Evolutionary conservation across 1,284 basidiomycete species (phyloP), one percentile per base, ranked within the genome.

Genomic region (Dichomitus squalens): DNA sequence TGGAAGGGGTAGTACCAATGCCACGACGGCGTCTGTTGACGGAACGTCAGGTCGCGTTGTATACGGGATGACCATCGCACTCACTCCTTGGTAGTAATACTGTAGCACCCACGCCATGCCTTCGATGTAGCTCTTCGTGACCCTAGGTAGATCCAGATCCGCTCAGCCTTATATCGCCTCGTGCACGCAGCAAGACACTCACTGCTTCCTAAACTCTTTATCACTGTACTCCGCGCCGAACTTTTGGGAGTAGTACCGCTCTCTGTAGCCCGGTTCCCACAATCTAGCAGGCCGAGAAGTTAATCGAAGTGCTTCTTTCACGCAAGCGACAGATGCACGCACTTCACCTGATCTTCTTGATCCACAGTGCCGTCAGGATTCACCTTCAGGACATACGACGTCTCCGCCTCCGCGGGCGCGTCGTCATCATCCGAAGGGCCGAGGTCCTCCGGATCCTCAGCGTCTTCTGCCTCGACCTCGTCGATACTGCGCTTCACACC

Each of bases 1-100:
- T 99, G 96, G 71, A 93, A 97, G 0, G 97, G 97, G 72, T 98
- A 99, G 75, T 91, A 99, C 97, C 97, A 99, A 68, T 95, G 88
- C 97, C 97, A 99, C 1, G 95, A 96, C 4, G 96, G 95, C n/a
- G 91, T 87, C 92, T 93, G 58, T 16, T 56, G 52, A 31, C 56
- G 43, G 31, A 59, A 25, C 35, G 33, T 64, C 43, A 68, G 55
- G 36, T 40, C 9, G 34, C 14, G 51, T 31, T 29, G 40, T 23
- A 47, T 47, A 16, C 49, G 34, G 27, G 14, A 44, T 8, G 7
- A 31, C 35, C 27, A 23, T 48, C 12, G 49, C 47, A 79, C 87
- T 57, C 69, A 93, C 94, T 64, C 97, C 97, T 83, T 98, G 96
- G 74, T 98, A 99, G 72, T 99, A 99, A 76, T 99, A 99, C 58